Evolutionary conservation across 2,329 filamentous ascomycete species (phyloP).

Genomic region (Orbilia javanica): DNA sequence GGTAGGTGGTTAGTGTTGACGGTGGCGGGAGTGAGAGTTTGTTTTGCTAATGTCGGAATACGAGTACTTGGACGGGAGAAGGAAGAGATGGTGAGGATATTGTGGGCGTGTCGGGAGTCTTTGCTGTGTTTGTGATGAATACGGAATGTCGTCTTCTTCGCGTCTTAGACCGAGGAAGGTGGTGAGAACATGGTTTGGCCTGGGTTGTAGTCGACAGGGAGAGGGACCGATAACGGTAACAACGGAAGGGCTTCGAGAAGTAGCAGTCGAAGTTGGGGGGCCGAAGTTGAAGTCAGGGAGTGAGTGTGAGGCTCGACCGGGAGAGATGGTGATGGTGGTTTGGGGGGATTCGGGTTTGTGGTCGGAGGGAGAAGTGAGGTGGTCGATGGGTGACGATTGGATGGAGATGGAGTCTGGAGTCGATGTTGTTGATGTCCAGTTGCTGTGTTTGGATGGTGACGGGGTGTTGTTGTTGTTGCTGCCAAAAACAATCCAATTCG

Average conservation of each 20-base stretch:
- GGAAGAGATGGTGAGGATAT: background rate
- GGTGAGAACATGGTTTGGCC: conserved; percentile 53
- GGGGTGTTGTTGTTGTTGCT: conserved; percentile 16
- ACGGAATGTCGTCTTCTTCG: conserved; percentile 48
- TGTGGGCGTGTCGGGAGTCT: conserved; percentile 1
- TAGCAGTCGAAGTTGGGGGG: background rate
- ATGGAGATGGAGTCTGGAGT: conserved; percentile 28
- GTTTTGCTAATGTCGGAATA: background rate
- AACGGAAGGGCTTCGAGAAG: conserved; percentile 1
- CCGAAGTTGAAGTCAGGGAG: conserved; percentile 21
- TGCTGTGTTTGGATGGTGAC: conserved; percentile 26
- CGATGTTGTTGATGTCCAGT: conserved; percentile 30
- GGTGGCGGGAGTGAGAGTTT: conserved; percentile 5
- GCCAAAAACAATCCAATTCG: conserved; percentile 43
- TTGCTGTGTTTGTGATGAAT: conserved; percentile 28
- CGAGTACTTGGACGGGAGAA: background rate
- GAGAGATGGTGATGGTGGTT: conserved; percentile 19
- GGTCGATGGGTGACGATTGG: conserved; percentile 34
- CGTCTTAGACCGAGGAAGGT: conserved; percentile 50
- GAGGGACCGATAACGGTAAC: conserved; percentile 20
- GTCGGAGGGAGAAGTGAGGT: conserved; percentile 21
- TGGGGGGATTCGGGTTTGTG: background rate
- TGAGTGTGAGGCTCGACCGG: conserved; percentile 34
- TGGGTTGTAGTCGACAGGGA: conserved; percentile 37
- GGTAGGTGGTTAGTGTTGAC: conserved; percentile 1